A percentile compares a stretch with the other conserved stretches of the same genome.
Evolutionary conservation across 148 eudicot genomes (phyloP).

Genomic region (Rhododendron kiyosumense): DNA sequence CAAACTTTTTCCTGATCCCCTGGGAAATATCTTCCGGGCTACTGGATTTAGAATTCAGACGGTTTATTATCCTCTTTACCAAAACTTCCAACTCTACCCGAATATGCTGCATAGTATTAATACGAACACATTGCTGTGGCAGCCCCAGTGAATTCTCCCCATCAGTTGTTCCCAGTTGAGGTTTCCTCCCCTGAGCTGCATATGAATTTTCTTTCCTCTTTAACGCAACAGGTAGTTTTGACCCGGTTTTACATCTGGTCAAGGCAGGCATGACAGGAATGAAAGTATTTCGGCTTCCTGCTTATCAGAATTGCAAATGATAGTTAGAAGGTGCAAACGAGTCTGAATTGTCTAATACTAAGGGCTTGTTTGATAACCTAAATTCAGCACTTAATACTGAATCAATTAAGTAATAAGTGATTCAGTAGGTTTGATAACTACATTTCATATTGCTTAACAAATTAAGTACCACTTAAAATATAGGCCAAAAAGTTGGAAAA

Average conservation of each 20-base stretch:
- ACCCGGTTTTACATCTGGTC: conserved; percentile 75
- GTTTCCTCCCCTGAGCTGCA: conserved; percentile 37
- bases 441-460: too few relatives aligned
- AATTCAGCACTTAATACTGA: too few relatives aligned
- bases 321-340: conserved; percentile 5
- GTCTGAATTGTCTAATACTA: neutral
- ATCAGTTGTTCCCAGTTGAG: conserved; percentile 41
- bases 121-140: conserved; percentile 70
- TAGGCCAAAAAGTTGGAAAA: too few relatives aligned
- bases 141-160: conserved; percentile 44
- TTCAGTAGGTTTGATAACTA: too few relatives aligned
- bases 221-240: conserved; percentile 52
- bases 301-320: conserved; percentile 3
- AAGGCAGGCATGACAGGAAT: conserved; percentile 69
- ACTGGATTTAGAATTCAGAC: conserved; percentile 42
- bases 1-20: conserved; percentile 42
- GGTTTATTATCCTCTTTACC: conserved; percentile 49
- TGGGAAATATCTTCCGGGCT: conserved; percentile 26
- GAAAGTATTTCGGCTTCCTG: conserved; percentile 59
- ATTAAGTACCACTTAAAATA: too few relatives aligned
- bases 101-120: conserved; percentile 66
- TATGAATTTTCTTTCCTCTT: conserved; percentile 63
- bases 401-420: too few relatives aligned
- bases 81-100: conserved; percentile 58
- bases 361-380: too few relatives aligned